These are phyloP conservation scores for Cutaneotrichosporon sp. DNA, from an alignment of 1,284 basidiomycete species.

Conservation along the genomic window DNA sequence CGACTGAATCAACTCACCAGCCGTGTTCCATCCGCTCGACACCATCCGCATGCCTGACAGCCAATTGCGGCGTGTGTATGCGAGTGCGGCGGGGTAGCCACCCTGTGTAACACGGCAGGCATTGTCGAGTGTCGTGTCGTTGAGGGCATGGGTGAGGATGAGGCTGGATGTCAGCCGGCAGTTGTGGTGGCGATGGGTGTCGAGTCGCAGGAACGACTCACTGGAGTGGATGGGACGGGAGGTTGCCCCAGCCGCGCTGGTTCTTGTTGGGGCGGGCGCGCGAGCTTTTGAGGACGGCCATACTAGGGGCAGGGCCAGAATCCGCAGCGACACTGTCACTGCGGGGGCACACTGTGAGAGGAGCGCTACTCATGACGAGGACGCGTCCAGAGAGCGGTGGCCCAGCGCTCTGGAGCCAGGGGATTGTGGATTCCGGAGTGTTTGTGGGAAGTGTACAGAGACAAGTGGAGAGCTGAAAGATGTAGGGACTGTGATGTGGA, in stretches of 20 bases:
- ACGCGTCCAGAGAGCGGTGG: conserved; percentile 7
- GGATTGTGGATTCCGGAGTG: too few species aligned
- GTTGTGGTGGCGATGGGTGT: background rate
- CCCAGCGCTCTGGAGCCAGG: background rate
- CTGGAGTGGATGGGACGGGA: background rate
- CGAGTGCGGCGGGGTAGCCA: conserved; percentile 9
- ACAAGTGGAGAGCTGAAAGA: too few species aligned
- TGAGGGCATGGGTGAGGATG: background rate
- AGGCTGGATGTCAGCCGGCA: background rate
- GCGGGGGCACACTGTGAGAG: background rate
- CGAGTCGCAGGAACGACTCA: background rate
- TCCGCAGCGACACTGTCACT: background rate
- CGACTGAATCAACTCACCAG: conserved; percentile 28
- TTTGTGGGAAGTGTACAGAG: too few species aligned
- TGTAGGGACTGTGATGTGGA: background rate
- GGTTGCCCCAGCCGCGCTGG: conserved; percentile 27
- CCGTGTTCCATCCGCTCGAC: conserved; percentile 27
- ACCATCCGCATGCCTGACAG: conserved; percentile 27
- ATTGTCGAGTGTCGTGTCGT: conserved; percentile 5
- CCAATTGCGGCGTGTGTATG: conserved; percentile 20
- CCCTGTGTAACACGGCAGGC: conserved; percentile 4
- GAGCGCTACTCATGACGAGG: conserved; percentile 2
- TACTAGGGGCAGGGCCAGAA: conserved; percentile 11
- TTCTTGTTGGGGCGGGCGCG: conserved; percentile 25
- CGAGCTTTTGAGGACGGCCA: conserved; percentile 25